Evolutionary conservation across 1,139 yeast species (phyloP).

Genomic region (Trichomonascaceae sp.): DNA sequence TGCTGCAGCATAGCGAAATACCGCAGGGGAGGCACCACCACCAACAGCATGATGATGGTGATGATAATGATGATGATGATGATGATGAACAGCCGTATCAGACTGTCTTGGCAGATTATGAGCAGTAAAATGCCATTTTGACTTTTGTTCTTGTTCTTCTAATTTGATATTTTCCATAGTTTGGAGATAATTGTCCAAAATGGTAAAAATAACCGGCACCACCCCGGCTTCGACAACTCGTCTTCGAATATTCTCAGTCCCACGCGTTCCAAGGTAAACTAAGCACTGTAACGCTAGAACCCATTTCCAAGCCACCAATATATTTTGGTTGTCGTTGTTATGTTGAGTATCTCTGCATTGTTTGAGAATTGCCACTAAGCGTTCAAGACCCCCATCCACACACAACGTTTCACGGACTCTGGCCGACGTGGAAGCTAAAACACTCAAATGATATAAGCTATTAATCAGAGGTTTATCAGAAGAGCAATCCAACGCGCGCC

Average conservation of each 20-base stretch:
- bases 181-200: slow-evolving; percentile 71
- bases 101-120: not conserved
- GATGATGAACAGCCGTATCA: not conserved
- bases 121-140: not conserved
- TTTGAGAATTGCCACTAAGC: slow-evolving; percentile 77
- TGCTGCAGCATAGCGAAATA: not conserved
- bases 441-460: slow-evolving; percentile 83
- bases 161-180: slow-evolving; percentile 13
- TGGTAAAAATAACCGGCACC: slow-evolving; percentile 84
- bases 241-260: slow-evolving; percentile 77
- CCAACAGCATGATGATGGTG: not conserved
- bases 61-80: not conserved
- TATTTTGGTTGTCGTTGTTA: slow-evolving; percentile 9
- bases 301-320: slow-evolving; percentile 89
- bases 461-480: slow-evolving; percentile 86
- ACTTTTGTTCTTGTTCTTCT: slow-evolving; percentile 6
- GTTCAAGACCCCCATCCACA: slow-evolving; percentile 85
- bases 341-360: slow-evolving; percentile 48
- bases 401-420: slow-evolving; percentile 87
- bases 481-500: slow-evolving; percentile 88
- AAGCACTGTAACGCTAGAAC: slow-evolving; percentile 88
- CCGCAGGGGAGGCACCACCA: slow-evolving; percentile 10
- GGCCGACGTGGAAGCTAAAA: slow-evolving; percentile 76
- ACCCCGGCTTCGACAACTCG: slow-evolving; percentile 89
- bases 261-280: slow-evolving; percentile 86